phyloP scores from a whole-genome alignment of 257 asterid genomes.

The Anisodus tanguticus region DNA sequence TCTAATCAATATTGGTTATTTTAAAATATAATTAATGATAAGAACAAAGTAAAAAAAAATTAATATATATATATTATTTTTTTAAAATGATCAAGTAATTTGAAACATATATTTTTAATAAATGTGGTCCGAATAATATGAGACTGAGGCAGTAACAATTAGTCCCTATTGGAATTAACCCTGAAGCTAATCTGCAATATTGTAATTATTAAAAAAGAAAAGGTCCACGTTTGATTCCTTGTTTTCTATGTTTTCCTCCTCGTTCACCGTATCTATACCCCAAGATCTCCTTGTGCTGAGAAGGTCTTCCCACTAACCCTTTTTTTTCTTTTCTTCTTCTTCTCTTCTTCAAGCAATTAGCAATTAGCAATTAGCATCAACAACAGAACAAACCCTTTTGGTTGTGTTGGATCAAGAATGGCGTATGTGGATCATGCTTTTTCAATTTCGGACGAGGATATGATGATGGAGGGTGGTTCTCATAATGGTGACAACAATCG shows the following conservation, averaged over 20 bases:
- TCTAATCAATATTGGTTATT: too few species aligned
- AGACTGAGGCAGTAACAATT: too few species aligned
- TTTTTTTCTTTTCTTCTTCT: background rate
- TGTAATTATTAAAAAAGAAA: background rate
- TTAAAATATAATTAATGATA: too few species aligned
- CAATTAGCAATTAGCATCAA: background rate
- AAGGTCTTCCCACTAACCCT: conserved; percentile 21
- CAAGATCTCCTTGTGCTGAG: background rate
- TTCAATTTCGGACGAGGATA: conserved; percentile 96
- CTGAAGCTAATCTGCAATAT: too few species aligned
- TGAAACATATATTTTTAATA: too few species aligned
- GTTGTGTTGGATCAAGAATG: conserved; percentile 43
- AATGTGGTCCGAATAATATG: too few species aligned
- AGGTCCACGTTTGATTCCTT: background rate
- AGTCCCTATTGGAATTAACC: too few species aligned
- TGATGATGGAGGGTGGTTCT: conserved; percentile 83
- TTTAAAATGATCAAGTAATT: too few species aligned
- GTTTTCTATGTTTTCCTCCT: background rate
- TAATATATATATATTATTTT: too few species aligned
- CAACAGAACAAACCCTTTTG: background rate
- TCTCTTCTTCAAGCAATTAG: conserved; percentile 6
- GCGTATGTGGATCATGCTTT: conserved; percentile 98
- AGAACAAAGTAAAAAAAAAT: too few species aligned
- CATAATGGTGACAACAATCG: conserved; percentile 63
- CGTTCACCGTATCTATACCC: background rate